Evolutionary conservation across 148 eudicot species (phyloP), one percentile per base, ranked within the genome.

Genomic region (Cornus kousa): DNA sequence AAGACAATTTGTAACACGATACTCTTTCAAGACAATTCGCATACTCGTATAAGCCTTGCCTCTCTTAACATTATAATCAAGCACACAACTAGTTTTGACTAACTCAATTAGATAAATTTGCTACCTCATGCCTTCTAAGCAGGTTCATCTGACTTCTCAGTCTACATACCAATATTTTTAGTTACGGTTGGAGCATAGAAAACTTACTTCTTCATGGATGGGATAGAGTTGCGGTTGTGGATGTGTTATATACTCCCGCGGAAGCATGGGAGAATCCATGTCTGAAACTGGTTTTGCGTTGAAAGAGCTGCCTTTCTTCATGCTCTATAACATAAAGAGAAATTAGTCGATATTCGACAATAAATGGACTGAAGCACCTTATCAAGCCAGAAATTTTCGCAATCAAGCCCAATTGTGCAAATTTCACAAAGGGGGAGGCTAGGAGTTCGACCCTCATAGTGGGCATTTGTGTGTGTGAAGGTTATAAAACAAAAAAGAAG

Each of bases 121-220:
- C 48, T 69, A 9, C 22, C 23, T 59, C 24, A 37, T n/a, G 68
- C 69, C 77, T 60, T 60, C 50, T 62, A 39, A 60, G 20, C 22
- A 35, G 55, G 55, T 22, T 60, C 46, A 62, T 23, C 2, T 13
- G 71, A 57, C 39, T 23, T 2, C 59, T 53, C 70, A 53, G 43
- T 55, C 70, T 2, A 66, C 43, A 24, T 46, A 33, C 14, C 12
- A 75, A 62, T 40, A 28, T 23, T 75, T 7, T 8, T 62, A 39
- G 50, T 16, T 33, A 35, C 31, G 33, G 40, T 4, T 31, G 6
- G 33, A 60, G 62, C 84, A 83, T 87, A 80, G 37, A 55, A 81
- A 66, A 76, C 77, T 81, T 84, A 84, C 89, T 72, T 81, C 77
- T 71, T 84, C 79, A 69, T 73, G 74, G 67, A 82, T 60, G 31